These are phyloP conservation scores for Candida maesae DNA, from an alignment of 805 yeast genomes.

Conservation along the genomic window DNA sequence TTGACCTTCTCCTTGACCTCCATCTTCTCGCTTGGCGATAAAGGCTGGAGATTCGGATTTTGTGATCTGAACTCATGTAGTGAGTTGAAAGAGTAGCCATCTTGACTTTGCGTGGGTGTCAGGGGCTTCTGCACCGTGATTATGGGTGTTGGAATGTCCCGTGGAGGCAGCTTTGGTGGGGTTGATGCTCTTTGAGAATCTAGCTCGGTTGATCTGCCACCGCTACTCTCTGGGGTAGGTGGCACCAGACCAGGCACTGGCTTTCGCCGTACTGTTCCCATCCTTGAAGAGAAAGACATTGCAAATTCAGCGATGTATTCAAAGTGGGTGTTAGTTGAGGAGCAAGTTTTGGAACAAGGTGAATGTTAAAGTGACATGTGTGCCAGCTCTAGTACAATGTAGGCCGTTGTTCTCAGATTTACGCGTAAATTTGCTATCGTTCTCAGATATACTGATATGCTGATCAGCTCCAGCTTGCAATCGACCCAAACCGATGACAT, in stretches of 20 bases:
- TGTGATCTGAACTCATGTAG: slow-evolving; percentile 9
- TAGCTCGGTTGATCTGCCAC: too few relatives aligned
- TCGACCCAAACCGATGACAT: too few relatives aligned
- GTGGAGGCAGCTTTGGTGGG: slow-evolving; percentile 1
- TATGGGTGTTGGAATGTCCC: not conserved
- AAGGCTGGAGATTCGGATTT: slow-evolving; percentile 27
- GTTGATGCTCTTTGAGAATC: too few relatives aligned
- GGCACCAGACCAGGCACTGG: slow-evolving; percentile 2
- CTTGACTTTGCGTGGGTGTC: not conserved
- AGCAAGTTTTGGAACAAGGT: too few relatives aligned
- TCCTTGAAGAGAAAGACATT: not conserved
- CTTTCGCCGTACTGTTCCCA: slow-evolving; percentile 6
- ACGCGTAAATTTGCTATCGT: not conserved
- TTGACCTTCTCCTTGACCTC: slow-evolving; percentile 2
- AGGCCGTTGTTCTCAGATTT: not conserved
- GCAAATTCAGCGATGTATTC: not conserved
- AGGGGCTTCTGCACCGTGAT: not conserved
- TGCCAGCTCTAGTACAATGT: too few relatives aligned
- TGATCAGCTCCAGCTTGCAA: too few relatives aligned
- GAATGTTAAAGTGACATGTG: too few relatives aligned
- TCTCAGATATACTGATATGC: too few relatives aligned
- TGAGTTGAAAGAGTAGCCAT: not conserved
- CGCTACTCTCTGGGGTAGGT: too few relatives aligned
- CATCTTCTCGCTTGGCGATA: slow-evolving; percentile 9
- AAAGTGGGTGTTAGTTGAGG: too few relatives aligned